Conservation (phyloP, 2,329 filamentous ascomycete genomes). For the Aureobasidium sp. region DNA sequence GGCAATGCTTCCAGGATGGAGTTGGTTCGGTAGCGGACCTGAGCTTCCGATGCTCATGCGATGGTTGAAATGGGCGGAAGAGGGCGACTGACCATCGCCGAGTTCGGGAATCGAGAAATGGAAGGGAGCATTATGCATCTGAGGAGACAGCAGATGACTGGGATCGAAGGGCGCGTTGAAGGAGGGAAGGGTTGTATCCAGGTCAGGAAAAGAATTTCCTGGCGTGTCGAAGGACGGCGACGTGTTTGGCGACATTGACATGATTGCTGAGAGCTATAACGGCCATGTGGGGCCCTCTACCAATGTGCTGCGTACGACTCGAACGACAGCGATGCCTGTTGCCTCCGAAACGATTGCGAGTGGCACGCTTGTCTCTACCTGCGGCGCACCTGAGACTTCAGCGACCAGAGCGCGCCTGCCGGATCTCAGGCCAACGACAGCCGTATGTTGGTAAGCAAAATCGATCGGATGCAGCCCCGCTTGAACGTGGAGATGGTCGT, state of each 20-base stretch:
- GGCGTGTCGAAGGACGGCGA: slow-evolving; percentile 5
- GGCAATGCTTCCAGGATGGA: slow-evolving; percentile 20
- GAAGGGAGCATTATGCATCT: slow-evolving; percentile 4
- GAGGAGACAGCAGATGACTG: background rate
- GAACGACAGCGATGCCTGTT: background rate
- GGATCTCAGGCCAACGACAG: background rate
- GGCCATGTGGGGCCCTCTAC: slow-evolving; percentile 11
- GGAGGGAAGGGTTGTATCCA: background rate
- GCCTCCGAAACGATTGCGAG: background rate
- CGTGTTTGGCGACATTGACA: slow-evolving; percentile 8
- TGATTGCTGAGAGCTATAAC: slow-evolving; percentile 9
- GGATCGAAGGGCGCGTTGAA: slow-evolving; percentile 4
- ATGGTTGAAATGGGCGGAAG: slow-evolving; percentile 24
- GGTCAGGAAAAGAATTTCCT: slow-evolving; percentile 4
- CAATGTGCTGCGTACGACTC: background rate
- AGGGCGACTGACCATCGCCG: slow-evolving; percentile 21
- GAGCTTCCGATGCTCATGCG: slow-evolving; percentile 24
- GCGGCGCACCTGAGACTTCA: background rate
- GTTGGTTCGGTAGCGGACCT: slow-evolving; percentile 16
- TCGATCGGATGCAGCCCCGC: background rate
- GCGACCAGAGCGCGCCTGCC: background rate
- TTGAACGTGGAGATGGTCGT: background rate
- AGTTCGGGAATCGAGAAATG: slow-evolving; percentile 15
- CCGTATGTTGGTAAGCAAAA: slow-evolving; percentile 2
- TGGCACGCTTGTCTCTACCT: background rate